These are phyloP conservation scores for Salix purpurea DNA, from an alignment of 345 rosid genomes.

Conservation along the genomic window DNA sequence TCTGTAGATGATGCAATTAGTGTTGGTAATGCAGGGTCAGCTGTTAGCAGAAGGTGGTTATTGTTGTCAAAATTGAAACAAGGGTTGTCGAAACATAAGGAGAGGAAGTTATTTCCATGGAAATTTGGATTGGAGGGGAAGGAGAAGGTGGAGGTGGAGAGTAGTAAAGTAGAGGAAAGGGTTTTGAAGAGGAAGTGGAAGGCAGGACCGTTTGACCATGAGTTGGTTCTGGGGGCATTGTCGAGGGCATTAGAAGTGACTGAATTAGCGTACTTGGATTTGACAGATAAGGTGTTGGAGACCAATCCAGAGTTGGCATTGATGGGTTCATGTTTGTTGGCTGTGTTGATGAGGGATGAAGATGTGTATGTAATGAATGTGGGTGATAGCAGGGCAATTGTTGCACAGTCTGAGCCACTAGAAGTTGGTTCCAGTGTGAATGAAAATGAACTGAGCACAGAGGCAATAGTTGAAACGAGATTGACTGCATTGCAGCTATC, in stretches of 20 bases:
- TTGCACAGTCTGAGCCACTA: constrained; percentile 62
- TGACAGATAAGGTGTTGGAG: constrained; percentile 87
- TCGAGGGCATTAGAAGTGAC: constrained; percentile 74
- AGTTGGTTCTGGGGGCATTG: constrained; percentile 74
- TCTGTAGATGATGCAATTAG: constrained; percentile 79
- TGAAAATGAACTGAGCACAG: constrained; percentile 34
- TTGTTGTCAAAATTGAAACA: constrained; percentile 78
- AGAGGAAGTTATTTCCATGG: constrained; percentile 76
- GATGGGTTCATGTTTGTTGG: constrained; percentile 96
- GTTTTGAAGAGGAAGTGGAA: constrained; percentile 57
- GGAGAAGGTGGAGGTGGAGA: constrained; percentile 48
- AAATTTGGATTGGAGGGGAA: constrained; percentile 67
- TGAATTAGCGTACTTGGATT: constrained; percentile 78
- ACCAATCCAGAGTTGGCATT: constrained; percentile 90
- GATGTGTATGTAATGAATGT: constrained; percentile 96
- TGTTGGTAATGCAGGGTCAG: constrained; percentile 50
- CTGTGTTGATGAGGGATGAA: constrained; percentile 88
- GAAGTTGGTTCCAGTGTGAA: constrained; percentile 39
- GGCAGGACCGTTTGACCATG: constrained; percentile 77
- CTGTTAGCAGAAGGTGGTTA: constrained; percentile 75
- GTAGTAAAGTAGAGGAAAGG: constrained; percentile 48
- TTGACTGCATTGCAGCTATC: constrained; percentile 86
- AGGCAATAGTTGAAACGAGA: constrained; percentile 47
- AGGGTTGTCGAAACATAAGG: constrained; percentile 65
- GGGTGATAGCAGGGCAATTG: constrained; percentile 96